Base-by-base conservation (phyloP, 306 rosid genomes). In the Pterocarpus santalinus region DNA sequence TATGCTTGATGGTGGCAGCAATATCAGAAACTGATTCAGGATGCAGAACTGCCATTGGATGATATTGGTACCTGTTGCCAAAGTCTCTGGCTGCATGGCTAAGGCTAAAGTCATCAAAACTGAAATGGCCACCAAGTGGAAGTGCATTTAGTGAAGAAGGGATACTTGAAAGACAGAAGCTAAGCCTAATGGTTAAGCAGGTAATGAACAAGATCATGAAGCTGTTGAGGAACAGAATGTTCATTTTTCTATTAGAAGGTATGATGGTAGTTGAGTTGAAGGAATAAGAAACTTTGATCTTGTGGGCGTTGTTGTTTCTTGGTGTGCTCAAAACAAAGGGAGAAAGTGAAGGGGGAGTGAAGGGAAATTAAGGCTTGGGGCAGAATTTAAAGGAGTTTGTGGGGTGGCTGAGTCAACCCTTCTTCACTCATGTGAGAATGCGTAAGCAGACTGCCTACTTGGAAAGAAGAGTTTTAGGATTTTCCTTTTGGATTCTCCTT, bases 401-500 rank as follows among this genome's bases (percentile, higher is more conserved):
- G 85, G 4, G 87, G 89, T 90, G 93, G 87, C 89, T 85, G 85
- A 81, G 99, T 95, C 98, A 93, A 90, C 94, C 85, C 77, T 77
- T 73, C 80, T 65, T 87, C 76, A 56, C 81, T 79, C 44, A 51
- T 56, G 69, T n/a, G 81, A 90, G 91, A 91, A 85, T 87, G 89
- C 97, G 97, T 93, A 87, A 67, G 92, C 78, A 83, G 95, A 95
- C 94, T 82, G 97, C 80, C 88, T 80, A 88, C 97, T 88, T 86
- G 73, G 86, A 76, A 84, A 79, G 90, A 90, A 84, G 90, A 79
- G 87, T 85, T 86, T 85, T 81, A 71, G 82, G 87, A 77, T 89
- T 89, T 89, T 89, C 62, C 57, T 89, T 77, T 51, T n/a, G 71
- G 57, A 14, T 15, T 51, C 16, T 51, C 5, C 5, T n/a, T 51